Evolutionary conservation across 2,329 filamentous ascomycete genomes (phyloP), one percentile per base, ranked within the genome.

Genomic region (Cytospora leucostoma): DNA sequence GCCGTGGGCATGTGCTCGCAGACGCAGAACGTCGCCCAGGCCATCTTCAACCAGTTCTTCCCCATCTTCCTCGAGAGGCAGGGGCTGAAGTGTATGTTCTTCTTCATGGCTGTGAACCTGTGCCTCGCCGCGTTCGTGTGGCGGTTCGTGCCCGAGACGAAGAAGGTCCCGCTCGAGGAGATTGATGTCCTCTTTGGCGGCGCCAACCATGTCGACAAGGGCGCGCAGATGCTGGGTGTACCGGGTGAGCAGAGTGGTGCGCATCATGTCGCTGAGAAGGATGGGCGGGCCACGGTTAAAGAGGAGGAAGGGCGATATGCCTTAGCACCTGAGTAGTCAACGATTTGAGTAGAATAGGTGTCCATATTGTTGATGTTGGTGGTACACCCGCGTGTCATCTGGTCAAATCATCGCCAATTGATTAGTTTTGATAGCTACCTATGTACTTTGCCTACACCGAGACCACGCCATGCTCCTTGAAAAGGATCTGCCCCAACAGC

Each of bases 1-100:
- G 87, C 86, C n/a, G 85, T 89, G 2, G 86, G 85, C 61, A 89
- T 89, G 86, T 85, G 74, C 67, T 77, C 76, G 38, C 78, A 84
- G 71, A 82, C 77, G 62, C 82, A 84, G 67, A 84, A 88, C 70
- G 83, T 89, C 52, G 85, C 85, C 68, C 88, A 88, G 72, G 80
- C 81, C 52, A 52, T 66, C 68, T 83, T 88, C 70, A 84, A 88
- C 72, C 86, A 89, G 67, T 88, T 88, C 78, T 89, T 89, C 78
- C 86, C 86, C 15, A 82, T 80, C 15, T 88, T 89, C 77, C 78
- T 88, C 21, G 76, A 80, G 47, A 84, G 85, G 69, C 69, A 71
- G 40, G 77, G 77, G 32, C 76, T 80, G 34, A 75, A 76, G 62
- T 76, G 75, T n/a, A 69, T 78, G 21, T 78, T 75, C 69, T 75